A percentile compares a stretch with the other conserved stretches of the same genome.
phyloP scores from a whole-genome alignment of 192 early-diverging fungal genomes.

The Dimargaris cristalligena region DNA sequence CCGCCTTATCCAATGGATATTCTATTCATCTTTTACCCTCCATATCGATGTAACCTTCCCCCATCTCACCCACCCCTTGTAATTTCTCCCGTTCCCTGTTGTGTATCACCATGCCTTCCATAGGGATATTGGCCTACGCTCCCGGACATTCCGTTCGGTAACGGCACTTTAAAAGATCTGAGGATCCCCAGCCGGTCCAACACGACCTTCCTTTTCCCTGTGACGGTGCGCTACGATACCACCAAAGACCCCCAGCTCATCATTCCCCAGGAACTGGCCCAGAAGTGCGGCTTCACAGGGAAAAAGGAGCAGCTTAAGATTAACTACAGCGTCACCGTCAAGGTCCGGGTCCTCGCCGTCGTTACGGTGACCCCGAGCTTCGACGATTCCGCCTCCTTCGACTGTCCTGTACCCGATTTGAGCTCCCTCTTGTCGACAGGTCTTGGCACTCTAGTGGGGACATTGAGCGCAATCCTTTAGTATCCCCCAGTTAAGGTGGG shows the following conservation, averaged over 20 bases:
- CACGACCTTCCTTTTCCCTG: conserved; percentile 1
- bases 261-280: background rate
- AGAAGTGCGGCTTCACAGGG: conserved; percentile 5
- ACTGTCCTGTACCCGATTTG: conserved; percentile 1
- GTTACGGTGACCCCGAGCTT: background rate
- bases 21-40: too few species aligned
- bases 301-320: background rate
- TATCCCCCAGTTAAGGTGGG: background rate
- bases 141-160: background rate
- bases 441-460: background rate
- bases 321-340: background rate
- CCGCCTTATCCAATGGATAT: too few species aligned
- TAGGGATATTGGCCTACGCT: conserved; percentile 6
- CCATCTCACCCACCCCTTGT: too few species aligned
- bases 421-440: background rate
- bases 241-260: background rate
- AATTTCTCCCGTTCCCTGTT: too few species aligned
- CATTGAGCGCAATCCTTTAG: background rate
- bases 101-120: too few species aligned
- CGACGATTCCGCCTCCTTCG: background rate
- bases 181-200: background rate
- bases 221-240: conserved; percentile 1
- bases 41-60: too few species aligned
- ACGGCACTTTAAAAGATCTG: background rate
- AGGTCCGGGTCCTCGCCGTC: background rate